A percentile compares a stretch with the other conserved stretches of the same genome.
Conservation (phyloP, 176 grass and related monocot genomes). For the Raddia distichophylla region DNA sequence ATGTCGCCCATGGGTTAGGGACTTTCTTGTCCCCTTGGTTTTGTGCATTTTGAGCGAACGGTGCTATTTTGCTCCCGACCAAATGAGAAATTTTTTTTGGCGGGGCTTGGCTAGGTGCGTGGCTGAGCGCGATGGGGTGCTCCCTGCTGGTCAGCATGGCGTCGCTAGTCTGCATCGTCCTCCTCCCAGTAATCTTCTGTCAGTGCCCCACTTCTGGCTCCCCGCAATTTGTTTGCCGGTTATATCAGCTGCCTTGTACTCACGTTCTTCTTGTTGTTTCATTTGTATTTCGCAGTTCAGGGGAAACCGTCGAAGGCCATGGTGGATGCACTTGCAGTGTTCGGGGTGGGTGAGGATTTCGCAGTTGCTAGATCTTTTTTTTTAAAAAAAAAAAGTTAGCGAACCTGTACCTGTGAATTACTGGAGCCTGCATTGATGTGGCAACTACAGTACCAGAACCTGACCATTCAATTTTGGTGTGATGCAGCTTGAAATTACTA, state of each 20-base stretch:
- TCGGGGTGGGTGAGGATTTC: constrained; percentile 72
- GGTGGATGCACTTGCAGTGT: constrained; percentile 85
- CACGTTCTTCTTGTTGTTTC: constrained; percentile 9
- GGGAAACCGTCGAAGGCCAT: constrained; percentile 89
- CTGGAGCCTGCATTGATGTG: constrained; percentile 1
- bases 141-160: constrained; percentile 96
- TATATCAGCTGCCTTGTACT: neutral
- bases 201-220: constrained; percentile 36
- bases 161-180: constrained; percentile 88
- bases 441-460: neutral
- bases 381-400: neutral
- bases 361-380: constrained; percentile 15
- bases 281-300: constrained; percentile 58
- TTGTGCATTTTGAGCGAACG: neutral
- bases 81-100: constrained; percentile 21
- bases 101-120: constrained; percentile 63
- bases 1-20: constrained; percentile 66
- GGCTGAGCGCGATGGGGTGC: constrained; percentile 94
- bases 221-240: neutral
- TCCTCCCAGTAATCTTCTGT: constrained; percentile 93
- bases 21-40: neutral
- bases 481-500: constrained; percentile 23
- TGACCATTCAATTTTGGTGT: neutral
- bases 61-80: neutral
- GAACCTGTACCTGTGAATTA: neutral